A percentile compares a stretch with the other conserved stretches of the same genome.
phyloP scores from a whole-genome alignment of 768 basidiomycete species.

The Lentinula boryana region DNA sequence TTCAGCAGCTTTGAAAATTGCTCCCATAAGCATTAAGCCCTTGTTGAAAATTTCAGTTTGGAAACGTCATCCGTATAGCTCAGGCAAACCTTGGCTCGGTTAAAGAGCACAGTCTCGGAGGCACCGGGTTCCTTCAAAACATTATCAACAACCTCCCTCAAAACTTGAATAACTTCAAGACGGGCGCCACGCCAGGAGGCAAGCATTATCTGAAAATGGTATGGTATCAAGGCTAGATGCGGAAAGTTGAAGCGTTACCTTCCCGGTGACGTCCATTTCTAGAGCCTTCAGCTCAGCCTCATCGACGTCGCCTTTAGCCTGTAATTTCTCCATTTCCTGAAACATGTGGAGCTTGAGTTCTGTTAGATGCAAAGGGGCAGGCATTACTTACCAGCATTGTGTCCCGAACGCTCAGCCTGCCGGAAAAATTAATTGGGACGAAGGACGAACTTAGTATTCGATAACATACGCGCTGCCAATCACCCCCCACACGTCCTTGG shows the following conservation, averaged over 20 bases:
- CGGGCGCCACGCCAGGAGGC: conserved; percentile 98
- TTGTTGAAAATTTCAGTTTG: conserved; percentile 20
- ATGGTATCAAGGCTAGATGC: neutral
- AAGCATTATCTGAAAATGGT: conserved; percentile 64
- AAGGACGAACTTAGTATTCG: conserved; percentile 5
- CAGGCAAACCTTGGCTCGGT: conserved; percentile 73
- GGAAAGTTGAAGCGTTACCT: conserved; percentile 35
- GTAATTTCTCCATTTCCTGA: conserved; percentile 86
- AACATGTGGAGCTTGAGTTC: neutral
- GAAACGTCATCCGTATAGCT: neutral
- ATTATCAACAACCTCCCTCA: conserved; percentile 77
- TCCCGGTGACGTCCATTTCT: conserved; percentile 92
- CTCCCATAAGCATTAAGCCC: conserved; percentile 86
- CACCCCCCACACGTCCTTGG: conserved; percentile 97
- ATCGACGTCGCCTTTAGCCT: conserved; percentile 80
- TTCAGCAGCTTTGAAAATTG: conserved; percentile 77
- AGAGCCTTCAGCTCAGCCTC: conserved; percentile 84
- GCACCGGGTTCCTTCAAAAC: conserved; percentile 78
- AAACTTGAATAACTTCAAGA: conserved; percentile 88
- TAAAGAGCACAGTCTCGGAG: conserved; percentile 63
- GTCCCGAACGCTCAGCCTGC: conserved; percentile 66
- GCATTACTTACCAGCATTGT: conserved; percentile 51
- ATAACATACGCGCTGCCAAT: conserved; percentile 85
- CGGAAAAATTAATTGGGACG: neutral
- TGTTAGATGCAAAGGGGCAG: neutral